phyloP scores from a whole-genome alignment of 2,329 filamentous ascomycete genomes.

The Corynespora cassiicola region DNA sequence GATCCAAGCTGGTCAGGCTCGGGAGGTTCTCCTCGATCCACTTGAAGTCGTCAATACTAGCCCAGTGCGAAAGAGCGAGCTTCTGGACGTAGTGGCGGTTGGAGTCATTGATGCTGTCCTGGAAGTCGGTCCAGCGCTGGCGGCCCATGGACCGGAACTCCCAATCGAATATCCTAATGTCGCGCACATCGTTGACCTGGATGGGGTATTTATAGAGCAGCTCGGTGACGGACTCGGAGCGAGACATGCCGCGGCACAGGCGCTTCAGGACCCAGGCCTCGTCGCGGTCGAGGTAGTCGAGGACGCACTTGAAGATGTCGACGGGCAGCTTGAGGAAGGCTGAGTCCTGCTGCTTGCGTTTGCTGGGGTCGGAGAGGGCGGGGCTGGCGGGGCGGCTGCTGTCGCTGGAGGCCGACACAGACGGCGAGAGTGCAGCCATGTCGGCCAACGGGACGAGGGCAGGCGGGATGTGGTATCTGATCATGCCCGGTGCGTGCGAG shows the following conservation, averaged over 20 bases:
- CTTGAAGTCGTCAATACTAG: conserved; percentile 41
- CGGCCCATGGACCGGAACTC: conserved; percentile 34
- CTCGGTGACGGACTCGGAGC: conserved; percentile 35
- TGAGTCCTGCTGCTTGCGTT: conserved; percentile 24
- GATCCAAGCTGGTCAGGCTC: conserved; percentile 36
- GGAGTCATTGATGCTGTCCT: conserved; percentile 36
- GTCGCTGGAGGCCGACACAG: conserved; percentile 13
- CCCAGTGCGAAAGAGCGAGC: conserved; percentile 44
- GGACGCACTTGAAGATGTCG: conserved; percentile 44
- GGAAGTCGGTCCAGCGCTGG: conserved; percentile 38
- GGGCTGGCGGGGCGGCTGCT: conserved; percentile 35
- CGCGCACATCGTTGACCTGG: conserved; percentile 34
- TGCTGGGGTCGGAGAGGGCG: conserved; percentile 20
- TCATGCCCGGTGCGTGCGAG: too few relatives aligned
- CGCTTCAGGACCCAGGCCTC: conserved; percentile 42
- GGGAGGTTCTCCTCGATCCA: conserved; percentile 48
- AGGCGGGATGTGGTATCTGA: too few relatives aligned
- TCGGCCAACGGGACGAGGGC: too few relatives aligned
- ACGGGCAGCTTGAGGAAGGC: conserved; percentile 38
- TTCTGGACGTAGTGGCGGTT: conserved; percentile 42
- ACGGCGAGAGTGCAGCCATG: neutral
- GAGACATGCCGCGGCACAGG: conserved; percentile 38
- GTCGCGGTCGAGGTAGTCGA: conserved; percentile 42
- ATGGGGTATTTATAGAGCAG: conserved; percentile 42
- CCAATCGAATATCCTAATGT: conserved; percentile 42